A percentile compares a stretch with the other conserved stretches of the same genome.
These are phyloP conservation scores for Juglanconis sp. DNA, from an alignment of 2,329 filamentous ascomycete species.

Conservation along the genomic window DNA sequence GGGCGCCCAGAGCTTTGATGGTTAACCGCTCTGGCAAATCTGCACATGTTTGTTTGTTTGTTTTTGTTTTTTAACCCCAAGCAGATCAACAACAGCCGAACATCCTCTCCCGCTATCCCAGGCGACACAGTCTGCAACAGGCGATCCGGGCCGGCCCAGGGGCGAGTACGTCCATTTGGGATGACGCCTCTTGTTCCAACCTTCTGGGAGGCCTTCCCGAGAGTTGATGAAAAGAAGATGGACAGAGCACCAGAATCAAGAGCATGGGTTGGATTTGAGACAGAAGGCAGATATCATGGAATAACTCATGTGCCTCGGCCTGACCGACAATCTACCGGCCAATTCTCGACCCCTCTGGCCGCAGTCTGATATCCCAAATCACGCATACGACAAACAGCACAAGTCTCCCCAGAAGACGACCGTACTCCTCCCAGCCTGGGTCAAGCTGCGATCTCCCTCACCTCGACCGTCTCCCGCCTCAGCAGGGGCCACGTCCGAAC, in stretches of 20 bases:
- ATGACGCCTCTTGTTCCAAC: too few relatives aligned
- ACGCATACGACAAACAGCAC: neutral
- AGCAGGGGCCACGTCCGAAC: conserved; percentile 30
- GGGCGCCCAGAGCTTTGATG: too few relatives aligned
- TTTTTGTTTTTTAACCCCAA: too few relatives aligned
- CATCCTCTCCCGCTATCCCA: too few relatives aligned
- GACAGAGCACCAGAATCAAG: neutral
- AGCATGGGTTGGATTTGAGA: neutral
- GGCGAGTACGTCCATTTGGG: too few relatives aligned
- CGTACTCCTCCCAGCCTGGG: neutral
- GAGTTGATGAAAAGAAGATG: too few relatives aligned
- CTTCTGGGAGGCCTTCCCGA: too few relatives aligned
- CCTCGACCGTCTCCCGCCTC: conserved; percentile 23
- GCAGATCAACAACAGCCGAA: too few relatives aligned
- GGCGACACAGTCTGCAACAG: too few relatives aligned
- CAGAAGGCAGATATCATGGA: neutral
- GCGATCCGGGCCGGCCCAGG: too few relatives aligned
- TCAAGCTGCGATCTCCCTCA: conserved; percentile 22
- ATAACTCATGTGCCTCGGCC: neutral
- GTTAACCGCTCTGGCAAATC: too few relatives aligned
- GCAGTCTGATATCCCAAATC: neutral
- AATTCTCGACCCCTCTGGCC: neutral
- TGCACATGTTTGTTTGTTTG: too few relatives aligned
- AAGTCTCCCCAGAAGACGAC: neutral
- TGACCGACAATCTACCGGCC: neutral